Evolutionary conservation across 2,329 filamentous ascomycete species (phyloP).

Genomic region (Colletotrichum neosansevieriae): DNA sequence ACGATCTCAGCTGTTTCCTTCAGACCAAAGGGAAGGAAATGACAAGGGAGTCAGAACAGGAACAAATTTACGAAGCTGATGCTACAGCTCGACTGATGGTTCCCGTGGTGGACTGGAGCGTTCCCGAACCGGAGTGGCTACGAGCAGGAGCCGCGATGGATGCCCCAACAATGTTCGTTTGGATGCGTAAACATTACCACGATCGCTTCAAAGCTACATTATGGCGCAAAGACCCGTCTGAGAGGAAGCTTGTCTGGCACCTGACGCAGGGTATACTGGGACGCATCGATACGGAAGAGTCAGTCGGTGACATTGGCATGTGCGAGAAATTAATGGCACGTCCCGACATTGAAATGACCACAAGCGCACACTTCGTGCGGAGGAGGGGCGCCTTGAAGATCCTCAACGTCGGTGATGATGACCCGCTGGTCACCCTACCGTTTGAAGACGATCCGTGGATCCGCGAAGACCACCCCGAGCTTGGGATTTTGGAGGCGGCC

Average conservation of each 20-base stretch:
- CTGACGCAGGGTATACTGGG: slow-evolving; percentile 13
- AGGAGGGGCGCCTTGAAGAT: not conserved
- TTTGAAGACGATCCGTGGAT: not conserved
- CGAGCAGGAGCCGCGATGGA: slow-evolving; percentile 18
- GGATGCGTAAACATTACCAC: slow-evolving; percentile 24
- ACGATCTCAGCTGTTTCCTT: slow-evolving; percentile 44
- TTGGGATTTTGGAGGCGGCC: slow-evolving; percentile 7
- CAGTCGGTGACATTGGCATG: not conserved
- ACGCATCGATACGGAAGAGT: not conserved
- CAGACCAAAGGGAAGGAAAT: slow-evolving; percentile 33
- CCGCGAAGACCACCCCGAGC: not conserved
- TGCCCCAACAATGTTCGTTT: slow-evolving; percentile 44
- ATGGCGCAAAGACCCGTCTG: slow-evolving; percentile 38
- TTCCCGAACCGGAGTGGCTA: slow-evolving; percentile 44
- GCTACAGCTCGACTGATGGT: slow-evolving; percentile 46
- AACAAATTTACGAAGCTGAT: slow-evolving; percentile 45
- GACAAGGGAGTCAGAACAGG: slow-evolving; percentile 44
- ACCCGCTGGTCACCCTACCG: not conserved
- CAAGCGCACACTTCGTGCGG: slow-evolving; percentile 14
- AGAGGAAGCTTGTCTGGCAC: slow-evolving; percentile 17
- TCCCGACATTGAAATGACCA: not conserved
- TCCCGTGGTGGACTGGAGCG: slow-evolving; percentile 46
- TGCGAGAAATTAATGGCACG: not conserved
- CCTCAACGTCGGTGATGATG: slow-evolving; percentile 2
- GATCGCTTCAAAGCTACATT: slow-evolving; percentile 14